Conservation (phyloP, 805 yeast species). For the Saccharomycopsis sp. region DNA sequence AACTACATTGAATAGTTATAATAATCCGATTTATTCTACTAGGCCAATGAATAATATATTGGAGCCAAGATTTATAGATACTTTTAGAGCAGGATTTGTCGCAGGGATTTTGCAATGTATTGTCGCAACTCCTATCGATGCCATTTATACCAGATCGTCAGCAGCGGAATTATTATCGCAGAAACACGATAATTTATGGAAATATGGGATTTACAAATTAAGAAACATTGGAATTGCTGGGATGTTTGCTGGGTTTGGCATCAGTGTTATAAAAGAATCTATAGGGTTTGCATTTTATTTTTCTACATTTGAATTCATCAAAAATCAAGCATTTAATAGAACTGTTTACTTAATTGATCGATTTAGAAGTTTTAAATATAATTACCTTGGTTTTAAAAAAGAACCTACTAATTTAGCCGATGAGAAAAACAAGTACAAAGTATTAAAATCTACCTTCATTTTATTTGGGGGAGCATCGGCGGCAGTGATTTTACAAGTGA, state of each 20-base stretch:
- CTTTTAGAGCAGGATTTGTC: constrained; percentile 69
- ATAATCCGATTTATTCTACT: constrained; percentile 24
- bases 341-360: constrained; percentile 40
- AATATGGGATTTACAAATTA: constrained; percentile 62
- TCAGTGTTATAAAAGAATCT: constrained; percentile 71
- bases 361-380: constrained; percentile 35
- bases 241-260: constrained; percentile 83
- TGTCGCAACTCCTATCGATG: constrained; percentile 91
- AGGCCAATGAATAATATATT: constrained; percentile 19
- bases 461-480: constrained; percentile 85
- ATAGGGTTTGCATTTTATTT: constrained; percentile 81
- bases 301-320: constrained; percentile 70
- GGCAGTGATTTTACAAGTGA: constrained; percentile 63
- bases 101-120: constrained; percentile 88
- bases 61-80: constrained; percentile 40
- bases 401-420: constrained; percentile 25
- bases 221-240: constrained; percentile 72
- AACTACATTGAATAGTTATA: constrained; percentile 37
- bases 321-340: constrained; percentile 53
- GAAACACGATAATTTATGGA: constrained; percentile 67
- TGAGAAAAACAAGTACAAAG: constrained; percentile 30
- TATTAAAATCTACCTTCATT: constrained; percentile 61
- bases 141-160: constrained; percentile 74
- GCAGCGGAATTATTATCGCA: constrained; percentile 57
- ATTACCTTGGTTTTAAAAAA: constrained; percentile 23